Evolutionary conservation across 2,329 filamentous ascomycete genomes (phyloP), one percentile per base, ranked within the genome.

Genomic region (Xylariaceae sp.): DNA sequence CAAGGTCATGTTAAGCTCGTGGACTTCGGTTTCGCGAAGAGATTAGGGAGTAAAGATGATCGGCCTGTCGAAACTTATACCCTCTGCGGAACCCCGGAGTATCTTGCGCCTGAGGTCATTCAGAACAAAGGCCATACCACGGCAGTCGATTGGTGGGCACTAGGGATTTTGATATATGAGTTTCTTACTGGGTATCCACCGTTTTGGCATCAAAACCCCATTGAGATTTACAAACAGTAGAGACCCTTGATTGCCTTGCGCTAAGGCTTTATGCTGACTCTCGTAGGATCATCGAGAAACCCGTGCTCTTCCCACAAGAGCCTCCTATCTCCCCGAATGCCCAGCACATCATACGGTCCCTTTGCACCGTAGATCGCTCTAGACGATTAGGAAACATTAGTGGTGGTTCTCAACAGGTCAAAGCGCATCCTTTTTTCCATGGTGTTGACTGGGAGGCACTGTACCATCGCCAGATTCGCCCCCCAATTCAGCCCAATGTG

Each of bases 81-180:
- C 3, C 80, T 93, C 23, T 93, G 89, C 72, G 89, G 89, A 44
- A 93, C 89, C 1, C 89, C 89, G 39, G 89, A 93, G 68, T 93
- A 93, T 70, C 83, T 93, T 39, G 89, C 89, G 2, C 89, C 89
- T 4, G 89, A 93, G 74, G 89, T 93, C 35, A 92, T 93, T 62
- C 84, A 91, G 61, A 92, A 91, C 69, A 91, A 90, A 68, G 89
- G 88, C 10, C 85, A 88, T 67, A 86, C 83, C 2, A 85, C 83
- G 2, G 88, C 89, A 11, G 89, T 93, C 29, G 89, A 93, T 75
- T 93, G 89, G 89, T 93, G 90, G 90, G 89, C 90, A 0, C 78
- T 94, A 62, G 90, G 90, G 21, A 92, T 93, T 61, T 73, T 94
- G 51, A 86, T 93, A 54, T 93, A 91, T 71, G 90, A 94, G 68